A percentile compares a stretch with the other conserved stretches of the same genome.
phyloP scores from a whole-genome alignment of 495 filamentous ascomycete species.

The Aspergillus cavernicola region DNA sequence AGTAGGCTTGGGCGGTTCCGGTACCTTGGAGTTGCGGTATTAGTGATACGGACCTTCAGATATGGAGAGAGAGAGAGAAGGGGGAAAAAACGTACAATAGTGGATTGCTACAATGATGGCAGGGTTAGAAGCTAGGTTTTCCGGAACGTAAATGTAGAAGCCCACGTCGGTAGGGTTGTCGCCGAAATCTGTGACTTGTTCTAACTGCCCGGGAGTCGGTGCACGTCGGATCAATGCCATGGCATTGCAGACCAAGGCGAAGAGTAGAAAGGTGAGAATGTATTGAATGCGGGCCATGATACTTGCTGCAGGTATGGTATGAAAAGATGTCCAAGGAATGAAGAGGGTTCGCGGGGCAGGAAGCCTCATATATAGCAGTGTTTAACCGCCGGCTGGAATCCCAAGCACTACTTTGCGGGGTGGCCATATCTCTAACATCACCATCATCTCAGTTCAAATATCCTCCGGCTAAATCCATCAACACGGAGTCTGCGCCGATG shows the following conservation, averaged over 20 bases:
- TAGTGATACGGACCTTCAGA: neutral
- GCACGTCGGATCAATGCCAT: neutral
- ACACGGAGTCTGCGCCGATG: neutral
- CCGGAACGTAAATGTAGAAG: slow-evolving; percentile 55
- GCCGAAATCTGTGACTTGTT: slow-evolving; percentile 26
- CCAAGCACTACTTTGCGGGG: too few species aligned
- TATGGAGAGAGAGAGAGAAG: too few species aligned
- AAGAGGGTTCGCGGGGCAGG: neutral
- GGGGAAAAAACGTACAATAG: slow-evolving; percentile 35
- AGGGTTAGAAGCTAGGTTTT: slow-evolving; percentile 47
- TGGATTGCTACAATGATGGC: slow-evolving; percentile 53
- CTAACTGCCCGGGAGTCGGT: slow-evolving; percentile 14
- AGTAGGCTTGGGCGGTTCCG: slow-evolving; percentile 49
- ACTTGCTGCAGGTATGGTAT: neutral
- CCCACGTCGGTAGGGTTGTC: slow-evolving; percentile 40
- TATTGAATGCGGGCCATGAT: neutral
- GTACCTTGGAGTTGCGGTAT: slow-evolving; percentile 31
- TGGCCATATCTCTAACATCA: neutral
- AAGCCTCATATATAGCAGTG: neutral
- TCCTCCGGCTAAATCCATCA: neutral
- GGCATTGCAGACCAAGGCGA: slow-evolving; percentile 8
- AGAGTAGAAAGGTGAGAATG: slow-evolving; percentile 9
- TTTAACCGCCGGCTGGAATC: too few species aligned
- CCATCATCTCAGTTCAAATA: neutral
- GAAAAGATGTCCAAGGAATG: neutral